These are phyloP conservation scores for Vitis cinerea DNA, from an alignment of 164 flowering plant genomes.

Conservation along the genomic window DNA sequence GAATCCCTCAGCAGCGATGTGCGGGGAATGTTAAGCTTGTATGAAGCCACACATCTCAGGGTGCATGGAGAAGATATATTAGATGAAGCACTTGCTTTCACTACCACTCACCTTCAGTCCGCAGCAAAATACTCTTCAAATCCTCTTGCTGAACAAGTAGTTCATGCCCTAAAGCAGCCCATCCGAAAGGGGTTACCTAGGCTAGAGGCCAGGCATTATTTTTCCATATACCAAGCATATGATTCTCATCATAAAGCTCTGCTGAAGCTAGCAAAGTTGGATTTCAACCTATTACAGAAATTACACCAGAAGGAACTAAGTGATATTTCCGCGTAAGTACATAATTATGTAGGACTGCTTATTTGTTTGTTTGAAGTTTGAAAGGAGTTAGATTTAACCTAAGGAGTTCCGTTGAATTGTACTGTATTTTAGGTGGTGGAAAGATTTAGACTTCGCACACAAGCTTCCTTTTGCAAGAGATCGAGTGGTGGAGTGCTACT, in stretches of 20 bases:
- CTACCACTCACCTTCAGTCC: slow-evolving; percentile 25
- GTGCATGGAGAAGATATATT: slow-evolving; percentile 49
- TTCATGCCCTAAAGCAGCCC: slow-evolving; percentile 31
- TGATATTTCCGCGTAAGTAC: slow-evolving; percentile 29
- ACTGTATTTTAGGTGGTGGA: slow-evolving; percentile 39
- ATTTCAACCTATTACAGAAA: slow-evolving; percentile 50
- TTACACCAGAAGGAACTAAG: slow-evolving; percentile 39
- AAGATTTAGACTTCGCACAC: slow-evolving; percentile 21
- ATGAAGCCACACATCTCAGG: slow-evolving; percentile 46
- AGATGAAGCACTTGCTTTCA: slow-evolving; percentile 44
- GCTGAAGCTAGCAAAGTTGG: slow-evolving; percentile 48
- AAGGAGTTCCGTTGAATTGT: not conserved
- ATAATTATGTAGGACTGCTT: too few relatives aligned
- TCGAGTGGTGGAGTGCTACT: slow-evolving; percentile 39
- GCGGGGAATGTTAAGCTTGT: slow-evolving; percentile 44
- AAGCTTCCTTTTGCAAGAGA: slow-evolving; percentile 40
- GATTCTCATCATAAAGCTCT: slow-evolving; percentile 20
- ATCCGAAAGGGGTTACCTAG: slow-evolving; percentile 33
- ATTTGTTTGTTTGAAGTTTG: too few relatives aligned
- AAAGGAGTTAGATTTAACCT: too few relatives aligned
- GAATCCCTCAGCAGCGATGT: slow-evolving; percentile 24
- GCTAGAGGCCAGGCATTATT: slow-evolving; percentile 32
- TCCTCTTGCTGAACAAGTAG: slow-evolving; percentile 27
- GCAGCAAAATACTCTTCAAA: not conserved
- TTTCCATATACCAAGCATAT: slow-evolving; percentile 32